These are phyloP conservation scores for Hemisphaericaspora lyxosophila DNA, from an alignment of 1,139 yeast genomes.

Conservation along the genomic window DNA sequence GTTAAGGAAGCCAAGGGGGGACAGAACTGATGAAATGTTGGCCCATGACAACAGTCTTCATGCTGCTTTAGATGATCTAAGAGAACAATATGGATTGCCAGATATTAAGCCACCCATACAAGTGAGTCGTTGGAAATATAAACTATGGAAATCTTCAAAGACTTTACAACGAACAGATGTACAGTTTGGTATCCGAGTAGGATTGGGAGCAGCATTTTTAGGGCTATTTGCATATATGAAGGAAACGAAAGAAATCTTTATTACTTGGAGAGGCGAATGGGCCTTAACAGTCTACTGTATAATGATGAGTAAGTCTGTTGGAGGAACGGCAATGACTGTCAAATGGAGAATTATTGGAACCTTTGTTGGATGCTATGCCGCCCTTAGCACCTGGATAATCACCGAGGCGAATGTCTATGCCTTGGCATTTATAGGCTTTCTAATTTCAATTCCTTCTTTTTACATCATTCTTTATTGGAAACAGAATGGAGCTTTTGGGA, in stretches of 20 bases:
- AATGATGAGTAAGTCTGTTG: constrained; percentile 84
- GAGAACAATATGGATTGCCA: constrained; percentile 25
- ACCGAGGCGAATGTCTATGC: constrained; percentile 58
- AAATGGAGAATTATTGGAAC: constrained; percentile 79
- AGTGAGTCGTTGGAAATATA: constrained; percentile 12
- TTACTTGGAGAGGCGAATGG: constrained; percentile 82
- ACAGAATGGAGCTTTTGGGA: constrained; percentile 60
- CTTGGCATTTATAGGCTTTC: constrained; percentile 57
- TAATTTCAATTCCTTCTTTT: constrained; percentile 64
- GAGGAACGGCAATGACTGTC: constrained; percentile 80
- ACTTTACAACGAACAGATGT: constrained; percentile 60
- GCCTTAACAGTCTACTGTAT: constrained; percentile 76
- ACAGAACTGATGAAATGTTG: constrained; percentile 6
- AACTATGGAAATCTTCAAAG: constrained; percentile 33
- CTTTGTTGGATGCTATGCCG: constrained; percentile 64
- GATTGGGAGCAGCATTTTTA: constrained; percentile 68
- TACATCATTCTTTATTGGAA: constrained; percentile 69
- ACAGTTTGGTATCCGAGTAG: constrained; percentile 78
- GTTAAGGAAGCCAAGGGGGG: constrained; percentile 39
- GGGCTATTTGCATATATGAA: constrained; percentile 70
- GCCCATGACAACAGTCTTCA: constrained; percentile 23
- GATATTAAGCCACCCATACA: constrained; percentile 10
- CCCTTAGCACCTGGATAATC: constrained; percentile 57
- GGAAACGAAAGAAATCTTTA: constrained; percentile 51
- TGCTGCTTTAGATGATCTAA: constrained; percentile 39